These are phyloP conservation scores for Rhynchospora breviuscula DNA, from an alignment of 176 grass and related monocot species.

Conservation along the genomic window DNA sequence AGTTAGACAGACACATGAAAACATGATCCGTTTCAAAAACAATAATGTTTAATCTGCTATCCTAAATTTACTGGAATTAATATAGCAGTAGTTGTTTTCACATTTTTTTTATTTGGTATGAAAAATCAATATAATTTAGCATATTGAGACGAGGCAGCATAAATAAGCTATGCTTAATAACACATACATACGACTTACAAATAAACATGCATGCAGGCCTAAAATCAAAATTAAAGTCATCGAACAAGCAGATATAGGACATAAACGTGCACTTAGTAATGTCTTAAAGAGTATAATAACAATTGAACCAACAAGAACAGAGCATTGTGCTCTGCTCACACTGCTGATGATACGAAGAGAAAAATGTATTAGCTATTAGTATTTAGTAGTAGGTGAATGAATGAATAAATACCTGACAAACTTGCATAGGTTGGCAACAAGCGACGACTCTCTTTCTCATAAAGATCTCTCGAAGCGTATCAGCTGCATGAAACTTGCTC, in stretches of 20 bases:
- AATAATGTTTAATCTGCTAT: background rate
- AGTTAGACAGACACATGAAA: background rate
- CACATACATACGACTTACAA: background rate
- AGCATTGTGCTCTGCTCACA: background rate
- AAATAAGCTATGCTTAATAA: no score
- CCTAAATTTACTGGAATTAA: background rate
- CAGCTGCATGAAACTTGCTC: conserved; percentile 22
- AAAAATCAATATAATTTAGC: background rate
- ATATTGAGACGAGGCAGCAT: background rate
- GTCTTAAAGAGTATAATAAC: background rate
- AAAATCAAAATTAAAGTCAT: background rate
- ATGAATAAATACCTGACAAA: conserved; percentile 43
- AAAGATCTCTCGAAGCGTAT: conserved; percentile 22
- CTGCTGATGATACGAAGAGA: background rate
- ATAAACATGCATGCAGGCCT: background rate
- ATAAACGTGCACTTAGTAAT: no score
- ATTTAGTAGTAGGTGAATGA: background rate
- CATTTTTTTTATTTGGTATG: background rate
- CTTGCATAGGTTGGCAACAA: conserved; percentile 42
- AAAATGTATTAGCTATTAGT: background rate
- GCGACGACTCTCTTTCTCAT: conserved; percentile 43
- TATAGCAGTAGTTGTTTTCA: background rate
- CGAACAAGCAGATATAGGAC: background rate
- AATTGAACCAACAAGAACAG: background rate
- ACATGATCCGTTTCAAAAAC: background rate